Conservation (phyloP, 108 stramenopile species). For the Aurantiochytrium sp. region DNA sequence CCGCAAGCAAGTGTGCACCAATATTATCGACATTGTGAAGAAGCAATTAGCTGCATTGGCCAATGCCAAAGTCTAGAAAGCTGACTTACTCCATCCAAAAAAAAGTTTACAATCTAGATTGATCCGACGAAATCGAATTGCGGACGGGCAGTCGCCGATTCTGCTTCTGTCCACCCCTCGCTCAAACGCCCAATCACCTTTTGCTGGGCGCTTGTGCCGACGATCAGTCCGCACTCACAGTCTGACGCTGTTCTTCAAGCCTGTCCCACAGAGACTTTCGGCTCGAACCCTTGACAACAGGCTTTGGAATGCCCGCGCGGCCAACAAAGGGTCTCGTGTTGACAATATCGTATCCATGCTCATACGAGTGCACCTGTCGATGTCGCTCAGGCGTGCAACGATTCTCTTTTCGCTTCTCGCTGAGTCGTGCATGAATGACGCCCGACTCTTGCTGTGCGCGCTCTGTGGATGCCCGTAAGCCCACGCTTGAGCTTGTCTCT, state of each 20-base stretch:
- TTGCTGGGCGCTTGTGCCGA: no score
- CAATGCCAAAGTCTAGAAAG: neutral
- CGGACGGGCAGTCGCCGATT: no score
- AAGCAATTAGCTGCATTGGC: neutral
- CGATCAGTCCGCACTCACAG: no score
- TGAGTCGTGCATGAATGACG: neutral
- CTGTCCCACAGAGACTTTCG: neutral
- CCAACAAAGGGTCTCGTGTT: neutral
- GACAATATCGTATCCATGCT: neutral
- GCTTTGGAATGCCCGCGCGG: neutral
- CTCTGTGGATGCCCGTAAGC: neutral
- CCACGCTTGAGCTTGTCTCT: neutral
- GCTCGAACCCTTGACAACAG: neutral
- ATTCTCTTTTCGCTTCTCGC: neutral
- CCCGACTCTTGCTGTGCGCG: neutral
- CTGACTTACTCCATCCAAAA: no score
- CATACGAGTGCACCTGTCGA: neutral
- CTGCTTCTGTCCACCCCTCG: no score
- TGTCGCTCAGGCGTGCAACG: neutral
- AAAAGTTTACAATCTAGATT: no score
- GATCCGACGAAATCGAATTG: no score
- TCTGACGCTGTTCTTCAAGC: neutral
- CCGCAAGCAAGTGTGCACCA: neutral
- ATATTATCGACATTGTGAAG: neutral
- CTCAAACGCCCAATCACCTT: no score